These are phyloP conservation scores for Macroventuria anomochaeta DNA, from an alignment of 2,329 filamentous ascomycete species.

Conservation along the genomic window DNA sequence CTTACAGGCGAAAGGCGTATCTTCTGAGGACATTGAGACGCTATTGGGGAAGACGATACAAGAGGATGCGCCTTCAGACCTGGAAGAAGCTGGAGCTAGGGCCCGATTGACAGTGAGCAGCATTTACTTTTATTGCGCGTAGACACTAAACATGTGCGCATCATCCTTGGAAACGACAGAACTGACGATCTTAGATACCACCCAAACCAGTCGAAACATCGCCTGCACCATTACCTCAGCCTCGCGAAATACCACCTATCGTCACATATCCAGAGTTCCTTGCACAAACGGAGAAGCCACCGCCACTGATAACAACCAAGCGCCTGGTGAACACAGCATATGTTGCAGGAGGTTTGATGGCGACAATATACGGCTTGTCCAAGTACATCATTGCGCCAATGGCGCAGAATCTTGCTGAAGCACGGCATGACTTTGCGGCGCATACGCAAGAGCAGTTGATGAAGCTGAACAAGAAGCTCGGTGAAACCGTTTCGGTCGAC, in stretches of 20 bases:
- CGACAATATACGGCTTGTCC: slow-evolving; percentile 71
- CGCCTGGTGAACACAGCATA: slow-evolving; percentile 65
- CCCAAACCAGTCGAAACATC: slow-evolving; percentile 20
- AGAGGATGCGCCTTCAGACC: slow-evolving; percentile 20
- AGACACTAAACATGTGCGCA: background rate
- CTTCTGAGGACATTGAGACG: slow-evolving; percentile 69
- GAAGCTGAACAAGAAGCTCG: slow-evolving; percentile 63
- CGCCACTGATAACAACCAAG: slow-evolving; percentile 64
- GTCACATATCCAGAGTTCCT: slow-evolving; percentile 73
- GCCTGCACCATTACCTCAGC: slow-evolving; percentile 26
- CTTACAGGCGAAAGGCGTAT: slow-evolving; percentile 77
- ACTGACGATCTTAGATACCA: slow-evolving; percentile 28
- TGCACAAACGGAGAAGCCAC: slow-evolving; percentile 63
- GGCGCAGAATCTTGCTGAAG: slow-evolving; percentile 59
- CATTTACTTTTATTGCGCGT: background rate
- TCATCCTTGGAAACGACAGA: background rate
- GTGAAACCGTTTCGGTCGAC: slow-evolving; percentile 67
- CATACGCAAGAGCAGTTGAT: slow-evolving; percentile 60
- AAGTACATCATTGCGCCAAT: slow-evolving; percentile 72
- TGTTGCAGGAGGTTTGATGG: slow-evolving; percentile 61
- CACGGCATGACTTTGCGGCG: slow-evolving; percentile 63
- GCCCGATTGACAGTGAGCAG: slow-evolving; percentile 40
- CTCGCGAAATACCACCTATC: slow-evolving; percentile 62
- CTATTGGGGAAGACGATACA: slow-evolving; percentile 58
- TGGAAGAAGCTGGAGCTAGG: slow-evolving; percentile 33